Evolutionary conservation across 305 asterid genomes (phyloP), one percentile per base, ranked within the genome.

Genomic region (Solanum hybrid): DNA sequence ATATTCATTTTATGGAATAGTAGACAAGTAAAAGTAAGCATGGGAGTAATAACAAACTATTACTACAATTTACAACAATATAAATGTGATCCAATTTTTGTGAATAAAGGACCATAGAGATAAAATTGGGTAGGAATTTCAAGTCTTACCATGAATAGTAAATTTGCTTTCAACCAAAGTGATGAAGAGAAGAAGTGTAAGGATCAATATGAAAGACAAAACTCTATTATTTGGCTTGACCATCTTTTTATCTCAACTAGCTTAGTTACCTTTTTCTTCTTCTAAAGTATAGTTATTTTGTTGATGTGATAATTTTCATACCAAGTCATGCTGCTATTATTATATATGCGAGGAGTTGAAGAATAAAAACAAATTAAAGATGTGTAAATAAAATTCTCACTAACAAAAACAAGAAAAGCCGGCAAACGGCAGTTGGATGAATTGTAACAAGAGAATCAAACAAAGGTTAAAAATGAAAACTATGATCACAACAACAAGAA

Each of bases 141-240:
- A 64, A 35, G 2, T 76, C 64, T 77, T 86, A 77, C 87, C 71
- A 17, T 64, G 81, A 32, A 86, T 10, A 84, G 87, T 40, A 5
- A 73, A 15, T 76, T 40, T 76, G 24, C 87, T 76, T 76, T 86
- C 91, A 10, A 36, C 91, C 89, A 86, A 24, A 27, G 78, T 40
- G n/a, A 89, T 10, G 51, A 36, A 3, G 22, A 85, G 79, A 36
- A 69, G 27, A 36, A 89, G 13, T 45, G 79, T 17, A 40, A 89
- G 36, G 4, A 86, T 76, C 80, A n/a, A 66, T 10, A 85, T 86
- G 79, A 51, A 86, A 60, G 72, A 10, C 56, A 86, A 60, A 82
- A 82, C n/a, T 27, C 7, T 82, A 7, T 45, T 15, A 82, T 75
- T 86, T 66, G 37, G 10, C 15, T 86, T 89, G 29, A 86, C 78